Percentiles rank a stretch among this genome's conserved stretches.
phyloP scores from a whole-genome alignment of 1,139 yeast species.

The Meyerozyma sp. region DNA sequence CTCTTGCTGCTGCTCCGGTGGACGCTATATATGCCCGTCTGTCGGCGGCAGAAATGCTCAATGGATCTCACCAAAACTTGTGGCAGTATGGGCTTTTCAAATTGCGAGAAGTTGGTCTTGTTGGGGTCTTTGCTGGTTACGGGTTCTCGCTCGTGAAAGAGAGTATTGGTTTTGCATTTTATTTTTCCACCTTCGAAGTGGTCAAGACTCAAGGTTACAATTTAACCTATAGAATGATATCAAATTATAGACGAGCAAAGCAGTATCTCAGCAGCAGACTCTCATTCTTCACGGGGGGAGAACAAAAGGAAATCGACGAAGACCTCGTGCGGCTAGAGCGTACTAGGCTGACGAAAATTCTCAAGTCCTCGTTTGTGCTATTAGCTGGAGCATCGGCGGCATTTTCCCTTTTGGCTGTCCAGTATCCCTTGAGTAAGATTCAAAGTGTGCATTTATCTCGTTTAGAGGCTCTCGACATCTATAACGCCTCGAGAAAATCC shows the following conservation, averaged over 20 bases:
- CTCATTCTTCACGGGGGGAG: slow-evolving; percentile 14
- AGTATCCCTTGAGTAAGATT: slow-evolving; percentile 75
- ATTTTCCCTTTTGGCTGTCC: slow-evolving; percentile 65
- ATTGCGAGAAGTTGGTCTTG: slow-evolving; percentile 65
- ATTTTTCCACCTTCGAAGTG: slow-evolving; percentile 81
- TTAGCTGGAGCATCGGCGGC: slow-evolving; percentile 93
- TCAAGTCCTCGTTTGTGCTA: slow-evolving; percentile 68
- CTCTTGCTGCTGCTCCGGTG: slow-evolving; percentile 90
- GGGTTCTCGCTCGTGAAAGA: slow-evolving; percentile 74
- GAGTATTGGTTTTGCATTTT: slow-evolving; percentile 79
- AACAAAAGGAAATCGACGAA: slow-evolving; percentile 25
- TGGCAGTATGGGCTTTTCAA: slow-evolving; percentile 75
- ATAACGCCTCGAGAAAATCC: slow-evolving; percentile 35
- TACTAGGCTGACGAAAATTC: slow-evolving; percentile 40
- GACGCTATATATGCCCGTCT: slow-evolving; percentile 88
- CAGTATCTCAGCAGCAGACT: slow-evolving; percentile 16
- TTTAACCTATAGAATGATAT: slow-evolving; percentile 54
- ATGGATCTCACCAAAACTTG: slow-evolving; percentile 62
- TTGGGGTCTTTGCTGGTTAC: slow-evolving; percentile 89
- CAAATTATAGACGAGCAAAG: slow-evolving; percentile 44
- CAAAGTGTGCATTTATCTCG: slow-evolving; percentile 78
- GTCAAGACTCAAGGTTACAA: slow-evolving; percentile 65
- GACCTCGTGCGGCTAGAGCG: slow-evolving; percentile 26
- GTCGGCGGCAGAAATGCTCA: slow-evolving; percentile 65
- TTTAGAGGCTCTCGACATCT: slow-evolving; percentile 73